Evolutionary conservation across 192 early-diverging fungal species (phyloP), one percentile per base, ranked within the genome.

Genomic region (Entrophospora sp.): DNA sequence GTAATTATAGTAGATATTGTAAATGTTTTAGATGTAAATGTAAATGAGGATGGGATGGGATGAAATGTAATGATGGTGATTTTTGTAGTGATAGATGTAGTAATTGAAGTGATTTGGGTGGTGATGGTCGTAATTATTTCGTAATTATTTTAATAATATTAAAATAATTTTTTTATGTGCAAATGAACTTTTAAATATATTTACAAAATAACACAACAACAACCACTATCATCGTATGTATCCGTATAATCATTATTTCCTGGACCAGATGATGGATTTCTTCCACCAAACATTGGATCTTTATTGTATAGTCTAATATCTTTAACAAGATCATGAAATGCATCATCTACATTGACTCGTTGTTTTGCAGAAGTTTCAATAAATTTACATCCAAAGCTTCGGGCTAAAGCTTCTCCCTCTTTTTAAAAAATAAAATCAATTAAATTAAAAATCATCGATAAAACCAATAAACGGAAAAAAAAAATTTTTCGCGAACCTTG

Each of bases 271-370:
- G 61, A 64, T 36, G 44, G 67, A 36, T 62, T 79, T 71, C 73
- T 73, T 31, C 43, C 79, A 45, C 44, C 75, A 74, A 48, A 75
- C 49, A 79, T 73, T 38, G 76, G 79, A 70, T 91, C 87, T 72
- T 85, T 87, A 72, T 91, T 89, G 72, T 84, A 87, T 61, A 85
- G 82, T 65, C 90, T 79, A 52, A 95, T 93, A 63, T 87, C 84
- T 28, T 88, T 82, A n/a, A 97, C 94, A 25, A 96, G 82, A 30
- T 84, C 80, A 71, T 85, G 90, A 72, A 93, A 97, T 0, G 89
- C 83, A 61, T 96, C 92, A 56, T 97, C 94, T 16, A 97, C 95
- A 69, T 95, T 94, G 52, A 91, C 86, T 52, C 88, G 82, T 46
- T 83, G 82, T 73, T 90, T 91, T 55, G 95, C 95, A 42, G 86